Percentiles rank a stretch among this genome's conserved stretches.
Conservation (phyloP, 2,329 filamentous ascomycete genomes). For the Neonectria faginata region DNA sequence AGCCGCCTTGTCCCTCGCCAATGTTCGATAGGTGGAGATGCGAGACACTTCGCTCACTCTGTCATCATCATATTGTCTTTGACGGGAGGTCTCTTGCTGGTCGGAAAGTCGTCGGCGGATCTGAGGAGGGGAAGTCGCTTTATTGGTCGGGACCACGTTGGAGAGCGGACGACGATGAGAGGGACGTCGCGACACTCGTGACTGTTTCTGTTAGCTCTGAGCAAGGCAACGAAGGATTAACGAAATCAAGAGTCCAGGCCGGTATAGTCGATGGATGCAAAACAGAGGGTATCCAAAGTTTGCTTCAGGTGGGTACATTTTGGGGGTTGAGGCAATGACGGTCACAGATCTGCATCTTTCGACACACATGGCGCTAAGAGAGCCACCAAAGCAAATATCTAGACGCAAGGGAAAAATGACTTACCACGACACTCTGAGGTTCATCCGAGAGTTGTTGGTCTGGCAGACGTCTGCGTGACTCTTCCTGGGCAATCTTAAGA, state of each 20-base stretch:
- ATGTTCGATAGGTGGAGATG: constrained; percentile 58
- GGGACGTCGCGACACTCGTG: constrained; percentile 56
- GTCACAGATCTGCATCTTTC: constrained; percentile 22
- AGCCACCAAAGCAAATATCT: constrained; percentile 19
- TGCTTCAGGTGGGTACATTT: constrained; percentile 14
- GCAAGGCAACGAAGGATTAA: constrained; percentile 12
- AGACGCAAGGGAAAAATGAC: constrained; percentile 45
- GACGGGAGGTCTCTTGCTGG: constrained; percentile 60
- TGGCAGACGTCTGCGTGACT: constrained; percentile 54
- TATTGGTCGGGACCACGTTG: constrained; percentile 60
- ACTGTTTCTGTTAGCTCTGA: constrained; percentile 52
- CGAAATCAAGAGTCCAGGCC: constrained; percentile 10
- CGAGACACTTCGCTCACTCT: constrained; percentile 55
- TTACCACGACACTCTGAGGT: constrained; percentile 59
- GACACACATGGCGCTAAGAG: constrained; percentile 28
- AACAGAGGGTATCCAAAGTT: constrained; percentile 9
- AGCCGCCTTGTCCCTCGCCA: constrained; percentile 57
- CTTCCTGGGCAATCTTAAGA: constrained; percentile 68
- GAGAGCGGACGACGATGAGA: constrained; percentile 66
- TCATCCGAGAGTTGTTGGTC: constrained; percentile 51
- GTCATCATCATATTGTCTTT: constrained; percentile 58
- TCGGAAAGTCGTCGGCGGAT: constrained; percentile 67
- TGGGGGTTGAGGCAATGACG: constrained; percentile 5
- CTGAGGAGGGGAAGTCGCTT: constrained; percentile 63
- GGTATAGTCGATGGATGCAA: background rate